These are phyloP conservation scores for Ogataea salicorniae DNA, from an alignment of 805 yeast species.

Conservation along the genomic window DNA sequence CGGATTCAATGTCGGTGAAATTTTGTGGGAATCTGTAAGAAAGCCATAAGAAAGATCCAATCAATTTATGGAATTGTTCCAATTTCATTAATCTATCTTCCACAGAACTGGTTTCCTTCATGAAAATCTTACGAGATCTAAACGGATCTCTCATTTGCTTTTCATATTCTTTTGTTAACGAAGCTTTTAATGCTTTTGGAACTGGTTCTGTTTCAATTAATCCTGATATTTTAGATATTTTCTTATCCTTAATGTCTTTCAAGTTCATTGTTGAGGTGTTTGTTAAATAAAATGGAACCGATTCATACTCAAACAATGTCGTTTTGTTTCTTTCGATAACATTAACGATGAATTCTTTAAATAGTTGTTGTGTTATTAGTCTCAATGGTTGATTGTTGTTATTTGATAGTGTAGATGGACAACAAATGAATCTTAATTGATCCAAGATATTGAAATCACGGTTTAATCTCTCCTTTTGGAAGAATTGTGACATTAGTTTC, in stretches of 20 bases:
- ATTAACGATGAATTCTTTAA: slow-evolving; percentile 42
- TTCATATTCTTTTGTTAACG: slow-evolving; percentile 5
- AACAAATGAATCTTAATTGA: slow-evolving; percentile 35
- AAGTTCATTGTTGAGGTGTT: slow-evolving; percentile 12
- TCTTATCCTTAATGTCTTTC: slow-evolving; percentile 4
- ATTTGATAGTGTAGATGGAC: slow-evolving; percentile 22
- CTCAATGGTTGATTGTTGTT: slow-evolving; percentile 21
- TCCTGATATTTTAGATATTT: slow-evolving; percentile 4
- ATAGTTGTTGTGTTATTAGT: slow-evolving; percentile 35
- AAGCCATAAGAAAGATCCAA: slow-evolving; percentile 77
- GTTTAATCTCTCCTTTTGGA: slow-evolving; percentile 19
- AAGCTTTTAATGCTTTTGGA: slow-evolving; percentile 19
- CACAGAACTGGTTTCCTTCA: slow-evolving; percentile 20
- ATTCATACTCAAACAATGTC: slow-evolving; percentile 46
- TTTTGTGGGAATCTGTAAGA: slow-evolving; percentile 79
- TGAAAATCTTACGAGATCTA: slow-evolving; percentile 12
- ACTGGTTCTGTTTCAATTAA: slow-evolving; percentile 25
- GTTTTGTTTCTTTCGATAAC: slow-evolving; percentile 51
- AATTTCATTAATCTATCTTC: slow-evolving; percentile 33
- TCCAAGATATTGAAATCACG: slow-evolving; percentile 27
- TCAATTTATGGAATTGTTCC: slow-evolving; percentile 64
- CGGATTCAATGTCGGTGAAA: slow-evolving; percentile 73
- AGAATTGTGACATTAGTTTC: slow-evolving; percentile 21
- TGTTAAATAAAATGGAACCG: slow-evolving; percentile 29
- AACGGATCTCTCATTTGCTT: slow-evolving; percentile 11